Evolutionary conservation across 768 basidiomycete species (phyloP), one percentile per base, ranked within the genome.

Genomic region (Lactarius tabidus): DNA sequence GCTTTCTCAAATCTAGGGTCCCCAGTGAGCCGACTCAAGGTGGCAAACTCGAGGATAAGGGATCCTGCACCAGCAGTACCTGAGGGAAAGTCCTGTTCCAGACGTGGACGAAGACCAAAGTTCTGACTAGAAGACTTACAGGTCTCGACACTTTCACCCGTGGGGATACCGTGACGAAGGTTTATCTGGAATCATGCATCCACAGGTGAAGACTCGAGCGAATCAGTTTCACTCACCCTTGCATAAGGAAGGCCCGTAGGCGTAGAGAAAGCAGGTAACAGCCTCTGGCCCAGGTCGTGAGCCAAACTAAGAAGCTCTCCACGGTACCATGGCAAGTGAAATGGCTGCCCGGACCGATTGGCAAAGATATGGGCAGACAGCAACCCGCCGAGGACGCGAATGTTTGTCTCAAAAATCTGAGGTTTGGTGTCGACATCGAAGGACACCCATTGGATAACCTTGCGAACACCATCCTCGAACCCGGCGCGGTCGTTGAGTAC

Each of bases 331-430:
- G 89, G 85, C 45, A 96, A 77, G 71, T 86, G 79, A 71, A 93
- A 93, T 23, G 85, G 84, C 41, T 87, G 85, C 2, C 77, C 83
- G 2, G 80, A 76, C 57, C 85, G 79, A 65, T 80, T 86, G n/a
- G 92, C 91, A 73, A 87, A 90, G 59, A 89, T 84, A 71, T 95
- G 94, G 29, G 85, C 94, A 8, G 91, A 93, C 17, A 95, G 74
- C 41, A 99, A 82, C 5, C 94, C 93, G 3, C 97, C 97, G 10
- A 99, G 79, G 7, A 95, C 93, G 31, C 95, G 86, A 62, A 98
- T 98, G 1, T 93, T 98, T 12, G 91, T 92, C 78, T 99, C 96
- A 72, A 99, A 99, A 5, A 98, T 90, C 81, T 99, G 96, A n/a
- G 97, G 94, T 75, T 87, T 93, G 48, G 93, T 93, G 75, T 98